Percentiles rank a stretch among this genome's conserved stretches.
phyloP scores from a whole-genome alignment of 768 basidiomycete species.

The Trametopsis cervina region DNA sequence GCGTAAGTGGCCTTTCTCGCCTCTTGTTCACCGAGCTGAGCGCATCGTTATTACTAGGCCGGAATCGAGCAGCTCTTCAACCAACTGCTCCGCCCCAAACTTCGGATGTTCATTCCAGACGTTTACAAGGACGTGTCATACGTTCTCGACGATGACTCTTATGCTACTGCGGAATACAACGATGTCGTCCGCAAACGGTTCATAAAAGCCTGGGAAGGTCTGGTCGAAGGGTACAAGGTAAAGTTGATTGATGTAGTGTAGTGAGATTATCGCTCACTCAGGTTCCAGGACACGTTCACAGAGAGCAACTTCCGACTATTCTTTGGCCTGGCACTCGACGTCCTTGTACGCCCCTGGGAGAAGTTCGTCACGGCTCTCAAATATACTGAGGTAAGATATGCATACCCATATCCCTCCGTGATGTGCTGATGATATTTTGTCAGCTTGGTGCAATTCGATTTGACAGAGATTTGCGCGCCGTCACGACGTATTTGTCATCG shows the following conservation, averaged over 20 bases:
- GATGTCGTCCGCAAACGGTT: constrained; percentile 89
- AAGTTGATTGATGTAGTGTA: not conserved
- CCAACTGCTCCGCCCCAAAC: constrained; percentile 81
- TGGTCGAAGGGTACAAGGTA: constrained; percentile 87
- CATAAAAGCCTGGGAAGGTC: constrained; percentile 76
- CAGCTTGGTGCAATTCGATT: constrained; percentile 97
- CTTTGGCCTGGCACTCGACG: constrained; percentile 80
- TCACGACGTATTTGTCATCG: constrained; percentile 76
- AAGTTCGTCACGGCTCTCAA: constrained; percentile 72
- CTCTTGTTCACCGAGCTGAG: not conserved
- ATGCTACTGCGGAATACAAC: constrained; percentile 75
- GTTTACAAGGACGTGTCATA: constrained; percentile 90
- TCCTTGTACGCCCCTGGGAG: constrained; percentile 94
- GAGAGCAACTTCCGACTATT: constrained; percentile 83
- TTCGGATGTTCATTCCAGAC: constrained; percentile 79
- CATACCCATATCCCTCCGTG: not conserved
- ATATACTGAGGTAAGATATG: constrained; percentile 72
- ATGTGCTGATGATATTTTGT: constrained; percentile 4
- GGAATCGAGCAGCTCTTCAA: constrained; percentile 95
- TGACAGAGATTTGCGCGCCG: constrained; percentile 83
- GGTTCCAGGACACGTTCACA: constrained; percentile 70
- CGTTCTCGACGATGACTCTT: constrained; percentile 82
- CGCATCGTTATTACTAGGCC: constrained; percentile 34
- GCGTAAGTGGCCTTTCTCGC: constrained; percentile 39
- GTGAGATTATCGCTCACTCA: not conserved